A percentile compares a stretch with the other conserved stretches of the same genome.
Conservation (phyloP, 345 rosid genomes). For the Gossypium thurberi region DNA sequence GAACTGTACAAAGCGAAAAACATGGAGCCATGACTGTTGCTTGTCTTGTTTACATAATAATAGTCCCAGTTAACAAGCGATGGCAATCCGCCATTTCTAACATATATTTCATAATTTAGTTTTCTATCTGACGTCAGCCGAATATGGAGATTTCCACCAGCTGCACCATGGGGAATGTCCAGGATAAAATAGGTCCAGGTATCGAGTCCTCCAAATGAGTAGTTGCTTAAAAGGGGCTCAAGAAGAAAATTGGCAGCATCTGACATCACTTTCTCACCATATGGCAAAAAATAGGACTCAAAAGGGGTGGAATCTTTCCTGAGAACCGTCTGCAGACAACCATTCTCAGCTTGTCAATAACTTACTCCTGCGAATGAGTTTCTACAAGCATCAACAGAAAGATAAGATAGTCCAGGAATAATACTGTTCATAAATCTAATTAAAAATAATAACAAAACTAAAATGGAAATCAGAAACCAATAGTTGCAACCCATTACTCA, state of each 20-base stretch:
- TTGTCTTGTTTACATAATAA: conserved; percentile 62
- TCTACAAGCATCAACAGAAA: conserved; percentile 23
- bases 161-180: conserved; percentile 80
- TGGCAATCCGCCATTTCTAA: conserved; percentile 71
- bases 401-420: background rate
- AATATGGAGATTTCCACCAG: conserved; percentile 84
- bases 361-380: conserved; percentile 12
- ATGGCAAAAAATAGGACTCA: conserved; percentile 76
- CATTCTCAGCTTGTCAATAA: conserved; percentile 28
- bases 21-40: conserved; percentile 42
- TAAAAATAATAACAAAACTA: background rate
- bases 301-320: conserved; percentile 58
- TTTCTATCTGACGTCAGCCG: conserved; percentile 46
- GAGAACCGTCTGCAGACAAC: conserved; percentile 69
- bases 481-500: background rate
- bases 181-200: conserved; percentile 73
- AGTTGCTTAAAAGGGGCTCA: conserved; percentile 65
- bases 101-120: conserved; percentile 63
- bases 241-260: conserved; percentile 56
- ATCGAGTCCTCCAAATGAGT: conserved; percentile 40
- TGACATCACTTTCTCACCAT: conserved; percentile 40
- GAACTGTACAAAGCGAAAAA: conserved; percentile 64
- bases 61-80: conserved; percentile 68
- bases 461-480: background rate
- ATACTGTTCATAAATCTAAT: conserved; percentile 4